A percentile compares a stretch with the other conserved stretches of the same genome.
These are phyloP conservation scores for Alternaria ethzedia DNA, from an alignment of 2,329 filamentous ascomycete genomes.

Conservation along the genomic window DNA sequence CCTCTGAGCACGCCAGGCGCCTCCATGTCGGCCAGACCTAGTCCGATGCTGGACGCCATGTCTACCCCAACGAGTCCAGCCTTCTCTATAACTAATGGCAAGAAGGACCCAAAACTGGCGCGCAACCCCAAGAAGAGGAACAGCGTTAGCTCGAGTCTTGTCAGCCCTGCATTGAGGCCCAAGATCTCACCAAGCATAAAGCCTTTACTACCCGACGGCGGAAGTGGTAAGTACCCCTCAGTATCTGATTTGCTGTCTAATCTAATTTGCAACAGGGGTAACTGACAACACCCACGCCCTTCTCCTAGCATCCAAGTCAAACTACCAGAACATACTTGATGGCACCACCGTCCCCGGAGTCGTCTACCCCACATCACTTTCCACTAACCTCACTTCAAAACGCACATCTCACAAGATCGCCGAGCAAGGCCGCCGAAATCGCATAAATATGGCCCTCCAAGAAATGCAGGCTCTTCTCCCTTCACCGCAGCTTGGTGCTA, in stretches of 20 bases:
- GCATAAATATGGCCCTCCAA: slow-evolving; percentile 91
- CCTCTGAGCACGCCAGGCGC: slow-evolving; percentile 59
- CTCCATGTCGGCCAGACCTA: slow-evolving; percentile 47
- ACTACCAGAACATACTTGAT: slow-evolving; percentile 96
- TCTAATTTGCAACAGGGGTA: slow-evolving; percentile 46
- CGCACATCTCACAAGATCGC: slow-evolving; percentile 97
- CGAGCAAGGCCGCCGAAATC: slow-evolving; percentile 91
- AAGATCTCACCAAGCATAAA: slow-evolving; percentile 95
- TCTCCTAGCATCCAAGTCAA: slow-evolving; percentile 90
- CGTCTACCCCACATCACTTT: slow-evolving; percentile 87
- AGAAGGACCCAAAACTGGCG: slow-evolving; percentile 39
- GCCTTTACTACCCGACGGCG: slow-evolving; percentile 76
- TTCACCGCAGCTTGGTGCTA: slow-evolving; percentile 47
- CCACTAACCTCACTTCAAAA: slow-evolving; percentile 93
- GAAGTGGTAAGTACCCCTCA: slow-evolving; percentile 52
- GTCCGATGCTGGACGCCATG: slow-evolving; percentile 60
- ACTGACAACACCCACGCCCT: slow-evolving; percentile 69
- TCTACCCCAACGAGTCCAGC: slow-evolving; percentile 57
- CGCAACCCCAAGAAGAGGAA: slow-evolving; percentile 54
- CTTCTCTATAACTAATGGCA: slow-evolving; percentile 34
- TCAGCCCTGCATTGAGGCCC: slow-evolving; percentile 84
- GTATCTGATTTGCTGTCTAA: neutral
- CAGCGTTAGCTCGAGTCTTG: slow-evolving; percentile 68
- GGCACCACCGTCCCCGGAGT: slow-evolving; percentile 90
- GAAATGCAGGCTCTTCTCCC: slow-evolving; percentile 91